Percentiles rank a stretch among this genome's conserved stretches.
phyloP scores from a whole-genome alignment of 208 protist species.

The Wallacemonas sp. region DNA sequence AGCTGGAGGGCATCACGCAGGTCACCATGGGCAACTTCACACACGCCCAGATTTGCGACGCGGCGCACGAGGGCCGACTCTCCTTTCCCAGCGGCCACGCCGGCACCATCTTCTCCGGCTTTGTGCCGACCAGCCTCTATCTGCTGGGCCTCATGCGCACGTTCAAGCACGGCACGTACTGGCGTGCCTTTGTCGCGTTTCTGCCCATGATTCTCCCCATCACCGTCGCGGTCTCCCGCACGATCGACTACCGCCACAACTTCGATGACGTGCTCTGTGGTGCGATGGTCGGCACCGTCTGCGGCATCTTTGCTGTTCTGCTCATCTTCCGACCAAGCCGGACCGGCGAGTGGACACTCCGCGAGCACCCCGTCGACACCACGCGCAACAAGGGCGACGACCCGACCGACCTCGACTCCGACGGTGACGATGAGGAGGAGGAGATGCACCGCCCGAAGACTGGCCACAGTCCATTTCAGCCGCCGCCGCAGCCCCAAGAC shows the following conservation, averaged over 20 bases:
- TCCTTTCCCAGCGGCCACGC: conserved; percentile 93
- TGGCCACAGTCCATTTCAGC: no score
- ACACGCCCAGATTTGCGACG: conserved; percentile 37
- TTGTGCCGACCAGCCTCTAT: conserved; percentile 68
- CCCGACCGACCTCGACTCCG: no score
- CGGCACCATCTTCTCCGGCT: conserved; percentile 75
- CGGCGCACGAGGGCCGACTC: conserved; percentile 62
- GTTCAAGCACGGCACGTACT: conserved; percentile 45
- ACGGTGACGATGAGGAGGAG: background rate
- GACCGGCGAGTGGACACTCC: conserved; percentile 46
- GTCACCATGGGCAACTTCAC: conserved; percentile 23
- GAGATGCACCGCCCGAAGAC: background rate
- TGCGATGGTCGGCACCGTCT: conserved; percentile 49
- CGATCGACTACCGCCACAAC: conserved; percentile 80
- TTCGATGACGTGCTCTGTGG: conserved; percentile 84
- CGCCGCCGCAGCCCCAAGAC: no score
- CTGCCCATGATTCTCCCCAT: conserved; percentile 61
- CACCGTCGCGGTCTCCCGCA: conserved; percentile 68
- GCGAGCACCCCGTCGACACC: conserved; percentile 28
- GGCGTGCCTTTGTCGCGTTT: conserved; percentile 40
- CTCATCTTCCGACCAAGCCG: conserved; percentile 27
- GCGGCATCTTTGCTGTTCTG: conserved; percentile 41
- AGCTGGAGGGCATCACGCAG: conserved; percentile 29
- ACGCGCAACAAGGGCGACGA: conserved; percentile 1
- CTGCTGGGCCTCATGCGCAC: conserved; percentile 55